Conservation (phyloP, 2,329 filamentous ascomycete species). For the Colletotrichum ledebouriae region DNA sequence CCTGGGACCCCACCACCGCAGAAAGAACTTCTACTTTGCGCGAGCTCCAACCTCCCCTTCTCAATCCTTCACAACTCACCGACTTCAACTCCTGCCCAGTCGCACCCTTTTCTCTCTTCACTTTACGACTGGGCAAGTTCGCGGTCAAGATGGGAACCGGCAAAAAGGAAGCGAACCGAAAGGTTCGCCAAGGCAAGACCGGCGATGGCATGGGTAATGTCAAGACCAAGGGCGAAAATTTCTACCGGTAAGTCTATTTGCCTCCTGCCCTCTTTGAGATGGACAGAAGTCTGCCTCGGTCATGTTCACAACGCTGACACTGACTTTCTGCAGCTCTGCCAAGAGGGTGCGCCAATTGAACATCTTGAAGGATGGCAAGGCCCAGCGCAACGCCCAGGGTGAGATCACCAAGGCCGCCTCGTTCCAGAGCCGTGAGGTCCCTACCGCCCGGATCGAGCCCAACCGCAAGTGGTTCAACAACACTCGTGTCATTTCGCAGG, state of each 20-base stretch:
- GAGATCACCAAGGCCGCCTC: slow-evolving; percentile 87
- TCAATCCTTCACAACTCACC: slow-evolving; percentile 36
- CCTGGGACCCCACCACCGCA: slow-evolving; percentile 32
- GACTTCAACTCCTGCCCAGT: slow-evolving; percentile 39
- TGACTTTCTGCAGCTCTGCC: slow-evolving; percentile 62
- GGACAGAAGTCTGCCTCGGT: background rate
- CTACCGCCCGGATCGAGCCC: slow-evolving; percentile 90
- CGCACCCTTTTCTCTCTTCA: slow-evolving; percentile 19
- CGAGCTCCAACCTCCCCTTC: slow-evolving; percentile 40
- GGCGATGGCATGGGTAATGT: slow-evolving; percentile 93
- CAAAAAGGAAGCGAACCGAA: slow-evolving; percentile 91
- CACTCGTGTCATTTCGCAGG: slow-evolving; percentile 89
- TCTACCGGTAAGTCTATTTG: slow-evolving; percentile 78
- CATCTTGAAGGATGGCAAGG: slow-evolving; percentile 89
- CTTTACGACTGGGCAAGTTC: slow-evolving; percentile 40
- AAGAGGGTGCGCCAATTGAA: slow-evolving; percentile 92
- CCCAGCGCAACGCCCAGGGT: slow-evolving; percentile 84
- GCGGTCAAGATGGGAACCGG: slow-evolving; percentile 79
- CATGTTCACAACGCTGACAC: background rate
- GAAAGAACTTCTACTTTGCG: slow-evolving; percentile 38
- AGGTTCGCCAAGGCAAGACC: slow-evolving; percentile 86
- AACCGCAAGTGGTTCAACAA: slow-evolving; percentile 99
- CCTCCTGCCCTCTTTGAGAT: background rate
- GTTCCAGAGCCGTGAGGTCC: slow-evolving; percentile 86
- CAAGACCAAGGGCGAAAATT: slow-evolving; percentile 96